Conservation (phyloP, 2,329 filamentous ascomycete species). For the Pseudocercospora vitis region DNA sequence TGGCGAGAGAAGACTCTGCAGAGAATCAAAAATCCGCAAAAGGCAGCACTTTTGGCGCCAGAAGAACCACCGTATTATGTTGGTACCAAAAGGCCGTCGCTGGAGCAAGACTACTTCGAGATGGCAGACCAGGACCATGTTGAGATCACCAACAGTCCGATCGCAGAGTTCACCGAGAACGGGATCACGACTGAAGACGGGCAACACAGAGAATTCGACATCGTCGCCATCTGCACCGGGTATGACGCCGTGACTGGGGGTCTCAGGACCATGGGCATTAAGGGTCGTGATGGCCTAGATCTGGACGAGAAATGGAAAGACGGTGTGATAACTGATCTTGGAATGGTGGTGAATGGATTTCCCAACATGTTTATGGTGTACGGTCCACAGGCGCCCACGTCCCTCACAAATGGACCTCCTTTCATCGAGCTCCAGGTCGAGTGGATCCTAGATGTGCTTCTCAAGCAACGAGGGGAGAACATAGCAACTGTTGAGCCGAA, state of each 20-base stretch:
- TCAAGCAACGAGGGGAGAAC: conserved; percentile 41
- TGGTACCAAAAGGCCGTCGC: conserved; percentile 47
- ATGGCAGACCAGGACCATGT: conserved; percentile 44
- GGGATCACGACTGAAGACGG: conserved; percentile 47
- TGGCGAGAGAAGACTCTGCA: conserved; percentile 47
- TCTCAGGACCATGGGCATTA: conserved; percentile 40
- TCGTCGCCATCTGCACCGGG: conserved; percentile 47
- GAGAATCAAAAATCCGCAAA: conserved; percentile 45
- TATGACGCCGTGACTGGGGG: conserved; percentile 44
- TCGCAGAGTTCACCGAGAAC: conserved; percentile 45
- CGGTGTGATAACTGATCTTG: conserved; percentile 45
- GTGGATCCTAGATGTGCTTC: conserved; percentile 47
- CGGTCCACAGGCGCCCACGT: conserved; percentile 38
- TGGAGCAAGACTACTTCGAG: conserved; percentile 51
- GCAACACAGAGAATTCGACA: conserved; percentile 40
- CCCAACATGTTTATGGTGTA: conserved; percentile 41
- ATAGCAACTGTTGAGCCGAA: conserved; percentile 45
- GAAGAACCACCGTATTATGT: conserved; percentile 45
- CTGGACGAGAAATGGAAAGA: conserved; percentile 47
- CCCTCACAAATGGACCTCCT: conserved; percentile 48
- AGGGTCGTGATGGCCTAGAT: conserved; percentile 36
- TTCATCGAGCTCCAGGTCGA: conserved; percentile 49
- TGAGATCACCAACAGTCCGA: conserved; percentile 45
- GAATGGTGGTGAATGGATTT: conserved; percentile 34
- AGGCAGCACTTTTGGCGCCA: conserved; percentile 48